These are phyloP conservation scores for Phytophthora niederhauseri DNA, from an alignment of 352 stramenopile species.

Conservation along the genomic window DNA sequence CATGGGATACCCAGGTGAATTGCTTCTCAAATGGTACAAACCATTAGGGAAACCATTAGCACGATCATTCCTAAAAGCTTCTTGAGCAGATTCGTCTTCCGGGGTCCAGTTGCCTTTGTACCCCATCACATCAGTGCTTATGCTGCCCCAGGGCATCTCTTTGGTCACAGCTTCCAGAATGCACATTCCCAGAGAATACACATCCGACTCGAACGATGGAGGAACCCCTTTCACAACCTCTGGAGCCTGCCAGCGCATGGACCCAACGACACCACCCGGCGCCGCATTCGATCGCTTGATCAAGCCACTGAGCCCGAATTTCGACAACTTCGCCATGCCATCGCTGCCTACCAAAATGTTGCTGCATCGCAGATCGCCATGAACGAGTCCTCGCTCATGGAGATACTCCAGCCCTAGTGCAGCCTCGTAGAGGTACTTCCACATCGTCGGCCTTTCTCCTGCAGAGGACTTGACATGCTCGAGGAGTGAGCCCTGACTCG, in stretches of 20 bases:
- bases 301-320: slow-evolving; percentile 32
- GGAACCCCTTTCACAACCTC: too few relatives aligned
- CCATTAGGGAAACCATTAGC: background rate
- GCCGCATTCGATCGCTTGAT: background rate
- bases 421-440: slow-evolving; percentile 16
- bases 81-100: background rate
- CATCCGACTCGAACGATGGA: too few relatives aligned
- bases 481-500: slow-evolving; percentile 7
- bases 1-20: background rate
- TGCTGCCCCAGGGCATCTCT: background rate
- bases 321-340: slow-evolving; percentile 28
- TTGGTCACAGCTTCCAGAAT: too few relatives aligned
- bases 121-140: background rate
- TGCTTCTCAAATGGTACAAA: too few relatives aligned
- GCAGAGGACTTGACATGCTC: background rate
- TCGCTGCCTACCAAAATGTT: slow-evolving; percentile 35
- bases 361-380: background rate
- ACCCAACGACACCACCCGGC: background rate
- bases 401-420: slow-evolving; percentile 18
- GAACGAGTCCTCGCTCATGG: slow-evolving; percentile 13
- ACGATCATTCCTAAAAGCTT: background rate
- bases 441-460: background rate
- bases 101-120: slow-evolving; percentile 1
- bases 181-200: too few relatives aligned
- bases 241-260: slow-evolving; percentile 15